These are phyloP conservation scores for Phytophthora hibernalis DNA, from an alignment of 352 stramenopile genomes.

Conservation along the genomic window DNA sequence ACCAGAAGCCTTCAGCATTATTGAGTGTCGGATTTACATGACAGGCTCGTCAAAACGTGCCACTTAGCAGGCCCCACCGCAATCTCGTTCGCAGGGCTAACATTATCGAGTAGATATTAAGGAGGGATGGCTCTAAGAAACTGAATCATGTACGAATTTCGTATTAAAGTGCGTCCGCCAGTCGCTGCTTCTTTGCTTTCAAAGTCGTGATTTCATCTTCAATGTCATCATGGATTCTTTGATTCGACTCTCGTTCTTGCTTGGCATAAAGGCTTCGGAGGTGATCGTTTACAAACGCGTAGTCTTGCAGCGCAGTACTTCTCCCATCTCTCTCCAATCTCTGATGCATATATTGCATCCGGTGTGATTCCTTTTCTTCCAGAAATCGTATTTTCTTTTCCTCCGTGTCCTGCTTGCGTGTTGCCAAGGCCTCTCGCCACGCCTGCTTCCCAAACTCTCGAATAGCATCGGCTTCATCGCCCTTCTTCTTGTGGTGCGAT, in stretches of 20 bases:
- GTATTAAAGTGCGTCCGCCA: conserved; percentile 96
- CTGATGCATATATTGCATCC: background rate
- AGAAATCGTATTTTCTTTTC: conserved; percentile 7
- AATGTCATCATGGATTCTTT: background rate
- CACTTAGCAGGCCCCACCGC: background rate
- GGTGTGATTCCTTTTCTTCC: conserved; percentile 1
- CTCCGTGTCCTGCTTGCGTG: conserved; percentile 1
- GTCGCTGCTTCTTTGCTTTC: background rate
- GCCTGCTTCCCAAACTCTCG: conserved; percentile 15
- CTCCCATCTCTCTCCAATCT: background rate
- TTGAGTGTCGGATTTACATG: background rate
- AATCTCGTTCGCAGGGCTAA: background rate
- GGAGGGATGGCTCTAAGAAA: background rate
- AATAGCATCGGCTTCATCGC: conserved; percentile 7
- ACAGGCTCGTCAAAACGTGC: background rate
- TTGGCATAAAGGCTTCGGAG: background rate
- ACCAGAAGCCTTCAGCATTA: too few relatives aligned
- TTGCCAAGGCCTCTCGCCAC: conserved; percentile 1
- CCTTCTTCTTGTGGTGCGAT: background rate
- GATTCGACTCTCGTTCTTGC: background rate
- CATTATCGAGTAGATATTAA: too few relatives aligned
- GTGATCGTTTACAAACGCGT: conserved; percentile 1
- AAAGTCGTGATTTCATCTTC: conserved; percentile 6
- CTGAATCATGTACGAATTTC: conserved; percentile 34
- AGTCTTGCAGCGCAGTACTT: background rate